Base-by-base conservation (phyloP, 345 rosid genomes). In the Citrus reticulata region DNA sequence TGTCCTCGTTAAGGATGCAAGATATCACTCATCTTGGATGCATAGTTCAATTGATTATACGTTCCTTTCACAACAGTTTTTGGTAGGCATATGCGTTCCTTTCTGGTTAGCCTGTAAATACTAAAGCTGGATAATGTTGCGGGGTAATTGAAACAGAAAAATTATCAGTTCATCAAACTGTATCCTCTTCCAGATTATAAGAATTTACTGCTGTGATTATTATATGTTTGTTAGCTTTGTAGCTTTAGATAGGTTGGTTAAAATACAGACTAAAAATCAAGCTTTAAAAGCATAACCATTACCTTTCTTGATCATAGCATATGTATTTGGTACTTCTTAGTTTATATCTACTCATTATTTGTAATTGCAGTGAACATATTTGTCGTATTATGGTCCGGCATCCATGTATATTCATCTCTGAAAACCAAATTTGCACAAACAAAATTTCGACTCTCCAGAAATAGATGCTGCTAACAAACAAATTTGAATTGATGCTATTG, bases 371-470 rank as follows among this genome's bases (percentile, higher is more conserved):
- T 39, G 39, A 54, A 39, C 35, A 14, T 27, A 27, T 40, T 51
- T 24, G 39, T 62, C 17, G 32, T 34, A 39, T 32, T 72, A 34
- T 42, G 78, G 30, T 74, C 61, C 59, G 72, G 68, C 69, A 61
- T 67, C 54, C 42, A 49, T 77, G 60, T 66, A 9, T 55, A 9
- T 25, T 37, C 20, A 51, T 29, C 78, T 75, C 60, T 37, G 58
- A 49, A 57, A 70, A 24, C 63, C 70, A 49, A 66, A 74, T 69
- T 70, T 54, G 72, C 60, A 62, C 68, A 25, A 60, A 76, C 81
- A 76, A 73, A 72, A 66, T 85, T 80, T 42, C 51, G 34, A 74
- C 61, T 70, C 49, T 75, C 78, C 11, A 51, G 22, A 74, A 70
- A 73, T 14, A 24, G 77, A 63, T 19, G 68, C 61, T 71, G 16